A percentile compares a stretch with the other conserved stretches of the same genome.
These are phyloP conservation scores for Glebionis coronaria DNA, from an alignment of 129 eudicot genomes.

Conservation along the genomic window DNA sequence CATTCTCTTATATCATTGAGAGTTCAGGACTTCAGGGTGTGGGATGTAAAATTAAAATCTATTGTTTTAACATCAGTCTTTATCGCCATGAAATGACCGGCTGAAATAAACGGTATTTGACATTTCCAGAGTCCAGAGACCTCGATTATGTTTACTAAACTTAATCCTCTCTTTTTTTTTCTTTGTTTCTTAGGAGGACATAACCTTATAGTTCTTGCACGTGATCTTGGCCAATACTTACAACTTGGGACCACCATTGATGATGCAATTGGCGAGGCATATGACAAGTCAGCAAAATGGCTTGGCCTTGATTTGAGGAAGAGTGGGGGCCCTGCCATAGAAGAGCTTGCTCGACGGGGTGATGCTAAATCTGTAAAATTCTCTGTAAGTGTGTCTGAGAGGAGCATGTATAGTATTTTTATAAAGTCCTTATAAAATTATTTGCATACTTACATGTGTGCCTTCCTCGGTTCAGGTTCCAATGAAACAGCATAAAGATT, in stretches of 20 bases:
- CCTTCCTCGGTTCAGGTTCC: conserved; percentile 55
- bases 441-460: not conserved
- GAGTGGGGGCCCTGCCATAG: conserved; percentile 97
- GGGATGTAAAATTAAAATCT: not conserved
- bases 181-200: conserved; percentile 69
- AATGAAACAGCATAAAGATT: conserved; percentile 95
- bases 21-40: conserved; percentile 15
- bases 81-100: not conserved
- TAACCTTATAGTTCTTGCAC: conserved; percentile 86
- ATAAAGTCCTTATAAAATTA: not conserved
- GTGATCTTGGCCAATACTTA: conserved; percentile 88
- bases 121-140: conserved; percentile 13
- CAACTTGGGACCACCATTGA: conserved; percentile 96
- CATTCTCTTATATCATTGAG: not conserved
- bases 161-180: conserved; percentile 5
- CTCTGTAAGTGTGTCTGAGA: conserved; percentile 38
- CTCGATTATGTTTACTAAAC: conserved; percentile 12
- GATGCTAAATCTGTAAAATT: conserved; percentile 66
- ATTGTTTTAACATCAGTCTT: no score
- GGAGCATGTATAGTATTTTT: conserved; percentile 10
- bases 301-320: conserved; percentile 88
- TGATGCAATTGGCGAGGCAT: conserved; percentile 95
- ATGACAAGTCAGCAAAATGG: conserved; percentile 90
- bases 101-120: not conserved
- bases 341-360: conserved; percentile 89